Base-by-base conservation (phyloP, 768 basidiomycete species). In the Boletus eberwhitei region DNA sequence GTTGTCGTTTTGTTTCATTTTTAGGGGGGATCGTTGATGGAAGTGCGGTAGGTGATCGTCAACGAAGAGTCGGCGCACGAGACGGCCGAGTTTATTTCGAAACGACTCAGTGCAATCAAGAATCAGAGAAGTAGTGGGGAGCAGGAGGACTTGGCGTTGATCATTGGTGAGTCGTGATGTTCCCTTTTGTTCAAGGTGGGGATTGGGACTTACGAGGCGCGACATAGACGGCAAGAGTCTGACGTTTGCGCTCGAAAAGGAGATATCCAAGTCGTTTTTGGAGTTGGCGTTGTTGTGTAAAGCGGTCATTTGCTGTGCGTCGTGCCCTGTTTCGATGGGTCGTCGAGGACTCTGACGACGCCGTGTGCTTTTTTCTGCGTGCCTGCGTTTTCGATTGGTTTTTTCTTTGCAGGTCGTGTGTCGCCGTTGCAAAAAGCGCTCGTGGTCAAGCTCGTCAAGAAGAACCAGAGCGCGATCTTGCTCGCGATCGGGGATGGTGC, bases 381-480 rank as follows among this genome's bases (percentile, higher is more conserved):
- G 34, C 14, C 35, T 8, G 35, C 16, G 16, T 35, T 16, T 35
- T 35, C 14, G 35, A 22, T 41, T 21, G 39, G 8, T 3, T 40
- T 26, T 24, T 42, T 8, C 22, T 29, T 35, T 22, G 64, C 26
- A 55, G 92, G 93, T 73, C 96, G 96, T 61, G 97, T 99, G 9
- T 98, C 96, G 6, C 97, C 97, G 6, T 72, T 98, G 42, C 97
- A 99, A 70, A 99, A 98, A 70, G 96, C 96, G 0, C 80, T 97
- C 37, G 95, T 98, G 5, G 96, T 98, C 59, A 98, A 98, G 72
- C 83, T 98, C n/a, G 96, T 98, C 52, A 98, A 98, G 79, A 95
- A 95, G 72, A 95, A 96, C 69, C 85, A 87, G 62, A 92, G 93
- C 53, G 81, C 93, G 8, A 92, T 97, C 50, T 77, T 97, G n/a